A percentile compares a stretch with the other conserved stretches of the same genome.
phyloP scores from a whole-genome alignment of 768 basidiomycete species.

The Mycena filopes region DNA sequence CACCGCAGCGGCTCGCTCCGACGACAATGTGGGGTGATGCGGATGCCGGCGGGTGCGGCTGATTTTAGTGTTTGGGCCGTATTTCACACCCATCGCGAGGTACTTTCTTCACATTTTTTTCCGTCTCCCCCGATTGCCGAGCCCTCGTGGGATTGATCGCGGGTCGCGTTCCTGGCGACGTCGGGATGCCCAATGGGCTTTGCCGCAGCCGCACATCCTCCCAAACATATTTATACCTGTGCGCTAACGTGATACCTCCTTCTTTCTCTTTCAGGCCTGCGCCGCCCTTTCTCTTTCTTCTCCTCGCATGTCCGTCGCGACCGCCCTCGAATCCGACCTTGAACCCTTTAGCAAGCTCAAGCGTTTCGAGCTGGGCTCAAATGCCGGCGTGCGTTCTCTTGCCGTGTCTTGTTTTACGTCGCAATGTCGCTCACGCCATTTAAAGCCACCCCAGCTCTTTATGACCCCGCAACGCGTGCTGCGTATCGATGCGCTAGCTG shows the following conservation, averaged over 20 bases:
- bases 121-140: no score
- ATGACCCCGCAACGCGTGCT: slow-evolving; percentile 36
- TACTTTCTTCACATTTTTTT: no score
- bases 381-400: slow-evolving; percentile 22
- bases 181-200: slow-evolving; percentile 12
- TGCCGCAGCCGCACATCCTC: slow-evolving; percentile 9
- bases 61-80: slow-evolving; percentile 28
- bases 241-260: neutral
- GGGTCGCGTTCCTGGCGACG: slow-evolving; percentile 21
- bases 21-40: slow-evolving; percentile 25
- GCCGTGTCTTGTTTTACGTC: neutral
- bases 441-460: slow-evolving; percentile 35
- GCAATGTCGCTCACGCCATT: slow-evolving; percentile 36
- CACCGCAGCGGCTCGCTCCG: slow-evolving; percentile 23
- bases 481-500: neutral
- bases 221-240: slow-evolving; percentile 6
- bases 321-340: slow-evolving; percentile 72
- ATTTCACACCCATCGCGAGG: slow-evolving; percentile 34
- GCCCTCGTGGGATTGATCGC: slow-evolving; percentile 28
- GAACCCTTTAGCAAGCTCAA: slow-evolving; percentile 69
- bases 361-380: slow-evolving; percentile 45
- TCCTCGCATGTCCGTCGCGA: slow-evolving; percentile 57
- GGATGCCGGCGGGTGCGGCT: neutral
- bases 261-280: slow-evolving; percentile 55
- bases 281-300: slow-evolving; percentile 63